Evolutionary conservation across 768 basidiomycete genomes (phyloP).

Genomic region (Termitomyces sp.): DNA sequence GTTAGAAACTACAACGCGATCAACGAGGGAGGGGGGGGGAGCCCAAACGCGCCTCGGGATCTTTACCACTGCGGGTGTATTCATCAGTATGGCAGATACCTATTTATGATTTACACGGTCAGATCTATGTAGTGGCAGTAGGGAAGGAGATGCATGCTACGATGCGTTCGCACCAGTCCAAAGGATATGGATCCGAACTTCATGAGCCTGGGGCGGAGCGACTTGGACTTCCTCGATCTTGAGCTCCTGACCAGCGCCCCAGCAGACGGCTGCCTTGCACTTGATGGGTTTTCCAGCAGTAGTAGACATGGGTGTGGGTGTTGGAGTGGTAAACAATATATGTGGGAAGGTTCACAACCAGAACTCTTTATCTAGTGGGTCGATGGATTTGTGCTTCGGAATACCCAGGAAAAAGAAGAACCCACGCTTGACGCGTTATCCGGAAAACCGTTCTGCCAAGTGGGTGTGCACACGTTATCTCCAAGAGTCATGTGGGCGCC

Average conservation of each 20-base stretch:
- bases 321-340: background rate
- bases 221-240: slow-evolving; percentile 92
- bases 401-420: too few species aligned
- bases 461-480: too few species aligned
- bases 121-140: too few species aligned
- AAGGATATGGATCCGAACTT: slow-evolving; percentile 91
- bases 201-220: slow-evolving; percentile 82
- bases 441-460: too few species aligned
- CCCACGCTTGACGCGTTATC: too few species aligned
- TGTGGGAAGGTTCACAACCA: background rate
- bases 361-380: too few species aligned
- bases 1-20: background rate
- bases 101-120: slow-evolving; percentile 17
- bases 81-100: slow-evolving; percentile 98
- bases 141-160: too few species aligned
- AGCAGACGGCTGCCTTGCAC: slow-evolving; percentile 94
- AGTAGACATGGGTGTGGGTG: slow-evolving; percentile 62
- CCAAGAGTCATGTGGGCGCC: too few species aligned
- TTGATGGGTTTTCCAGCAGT: slow-evolving; percentile 76
- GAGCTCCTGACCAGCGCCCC: slow-evolving; percentile 86
- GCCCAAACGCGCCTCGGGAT: slow-evolving; percentile 69
- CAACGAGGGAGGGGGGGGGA: background rate
- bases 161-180: slow-evolving; percentile 64
- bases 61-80: slow-evolving; percentile 94
- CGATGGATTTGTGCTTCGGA: too few species aligned